Evolutionary conservation across 345 rosid genomes (phyloP), one percentile per base, ranked within the genome.

Genomic region (Bruguiera gymnorhiza): DNA sequence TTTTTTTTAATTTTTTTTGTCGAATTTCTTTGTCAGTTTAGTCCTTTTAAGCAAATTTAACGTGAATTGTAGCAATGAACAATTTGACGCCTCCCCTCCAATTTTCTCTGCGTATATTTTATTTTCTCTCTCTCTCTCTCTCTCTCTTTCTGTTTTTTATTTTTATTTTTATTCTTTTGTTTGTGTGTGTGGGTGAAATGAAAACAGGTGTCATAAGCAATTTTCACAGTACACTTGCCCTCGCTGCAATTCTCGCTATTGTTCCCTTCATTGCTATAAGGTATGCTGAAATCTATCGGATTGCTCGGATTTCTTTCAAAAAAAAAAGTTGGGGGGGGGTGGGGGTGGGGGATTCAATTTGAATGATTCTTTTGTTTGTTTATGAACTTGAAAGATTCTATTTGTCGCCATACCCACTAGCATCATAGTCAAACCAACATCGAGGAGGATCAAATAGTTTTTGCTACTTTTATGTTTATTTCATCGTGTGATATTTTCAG

Each of bases 171-270:
- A 11, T 24, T 20, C 51, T 26, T 9, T 8, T 43, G 1, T 13
- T 1, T 43, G 46, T 39, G 46, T 37, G 43, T 10, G 46, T 39
- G 15, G 15, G 15, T 43, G 50, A 43, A 43, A 43, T 43, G 50
- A 29, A n/a, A 36, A 32, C 74, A 86, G 92, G 55, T 89, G 98
- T 71, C 89, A 88, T 71, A 95, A 90, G 78, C 97, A 95, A 67
- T 95, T 92, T 74, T 86, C 99, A 6, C 93, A 87, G 65, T 95
- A 95, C 29, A 90, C 98, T 70, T 90, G 99, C 67, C 98, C 98
- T 43, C 86, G 99, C 69, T 95, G 98, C 86, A 92, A 90, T 78
- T 83, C 87, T 31, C 89, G 97, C 0, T 92, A 95, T 73, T 92
- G 97, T 60, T 90, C 98, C 7, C 92, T 87, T 48, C 82, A 73